Evolutionary conservation across 345 rosid species (phyloP).

Genomic region (Mercurialis annua): DNA sequence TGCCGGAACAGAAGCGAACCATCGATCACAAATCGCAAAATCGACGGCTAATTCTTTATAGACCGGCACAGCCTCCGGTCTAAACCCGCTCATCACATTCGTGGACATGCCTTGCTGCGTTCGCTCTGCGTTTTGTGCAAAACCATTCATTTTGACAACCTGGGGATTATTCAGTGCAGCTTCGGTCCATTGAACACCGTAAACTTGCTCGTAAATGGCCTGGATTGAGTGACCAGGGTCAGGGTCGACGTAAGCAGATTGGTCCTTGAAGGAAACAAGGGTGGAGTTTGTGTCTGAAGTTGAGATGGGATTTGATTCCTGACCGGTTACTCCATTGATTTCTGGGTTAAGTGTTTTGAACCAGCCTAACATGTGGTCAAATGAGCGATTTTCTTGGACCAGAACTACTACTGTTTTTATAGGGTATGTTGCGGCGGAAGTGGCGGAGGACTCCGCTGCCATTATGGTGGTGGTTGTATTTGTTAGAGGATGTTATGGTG

Average conservation of each 20-base stretch:
- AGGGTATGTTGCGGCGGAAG: slow-evolving; percentile 36
- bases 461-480: slow-evolving; percentile 12
- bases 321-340: slow-evolving; percentile 68
- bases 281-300: slow-evolving; percentile 47
- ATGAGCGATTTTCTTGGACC: slow-evolving; percentile 90
- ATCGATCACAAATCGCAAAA: slow-evolving; percentile 46
- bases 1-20: slow-evolving; percentile 62
- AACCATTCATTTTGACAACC: slow-evolving; percentile 65
- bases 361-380: slow-evolving; percentile 93
- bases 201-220: slow-evolving; percentile 86
- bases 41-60: slow-evolving; percentile 34
- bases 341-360: slow-evolving; percentile 65
- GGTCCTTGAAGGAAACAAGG: slow-evolving; percentile 38
- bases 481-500: background rate
- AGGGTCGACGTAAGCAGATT: slow-evolving; percentile 63
- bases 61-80: slow-evolving; percentile 38
- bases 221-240: slow-evolving; percentile 87
- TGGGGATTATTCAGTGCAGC: slow-evolving; percentile 19
- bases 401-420: slow-evolving; percentile 81
- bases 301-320: slow-evolving; percentile 64
- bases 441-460: slow-evolving; percentile 29
- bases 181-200: slow-evolving; percentile 62
- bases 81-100: slow-evolving; percentile 54
- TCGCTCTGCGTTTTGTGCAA: slow-evolving; percentile 58
- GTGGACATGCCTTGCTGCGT: slow-evolving; percentile 44